These are phyloP conservation scores for Beauveria sp. DNA, from an alignment of 2,329 filamentous ascomycete species.

Conservation along the genomic window DNA sequence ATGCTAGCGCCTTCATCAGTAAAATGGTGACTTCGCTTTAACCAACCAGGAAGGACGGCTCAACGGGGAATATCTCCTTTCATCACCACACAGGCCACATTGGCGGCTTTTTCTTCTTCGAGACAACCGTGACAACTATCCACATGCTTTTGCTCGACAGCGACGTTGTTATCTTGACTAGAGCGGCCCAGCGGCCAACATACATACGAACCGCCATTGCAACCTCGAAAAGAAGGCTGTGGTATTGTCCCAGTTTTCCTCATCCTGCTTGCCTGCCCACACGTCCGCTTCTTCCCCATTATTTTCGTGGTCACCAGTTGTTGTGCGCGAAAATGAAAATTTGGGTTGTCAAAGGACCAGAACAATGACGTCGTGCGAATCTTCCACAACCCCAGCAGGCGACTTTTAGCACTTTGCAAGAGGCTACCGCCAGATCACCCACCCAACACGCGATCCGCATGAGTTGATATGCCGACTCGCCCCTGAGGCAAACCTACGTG, in stretches of 20 bases:
- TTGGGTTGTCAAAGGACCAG: not conserved
- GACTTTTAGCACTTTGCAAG: not conserved
- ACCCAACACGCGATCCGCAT: conserved; percentile 1
- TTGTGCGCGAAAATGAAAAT: not conserved
- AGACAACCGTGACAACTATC: not conserved
- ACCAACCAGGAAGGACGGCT: not conserved
- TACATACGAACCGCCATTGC: not conserved
- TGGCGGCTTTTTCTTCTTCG: not conserved
- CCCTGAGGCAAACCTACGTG: not conserved
- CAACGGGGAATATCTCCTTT: not conserved
- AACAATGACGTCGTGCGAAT: conserved; percentile 7
- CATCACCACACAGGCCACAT: not conserved
- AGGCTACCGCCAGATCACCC: not conserved
- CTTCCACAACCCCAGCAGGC: not conserved
- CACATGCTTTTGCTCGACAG: not conserved
- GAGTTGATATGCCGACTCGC: not conserved
- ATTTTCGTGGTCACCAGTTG: not conserved
- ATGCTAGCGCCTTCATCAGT: not conserved
- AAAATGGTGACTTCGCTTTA: not conserved
- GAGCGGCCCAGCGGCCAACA: not conserved
- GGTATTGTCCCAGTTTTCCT: not conserved
- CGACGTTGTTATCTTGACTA: not conserved
- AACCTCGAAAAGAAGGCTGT: not conserved
- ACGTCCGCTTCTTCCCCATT: not conserved
- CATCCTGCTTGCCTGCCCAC: not conserved